phyloP scores from a whole-genome alignment of 306 rosid species.

The Cucumis hystrix region DNA sequence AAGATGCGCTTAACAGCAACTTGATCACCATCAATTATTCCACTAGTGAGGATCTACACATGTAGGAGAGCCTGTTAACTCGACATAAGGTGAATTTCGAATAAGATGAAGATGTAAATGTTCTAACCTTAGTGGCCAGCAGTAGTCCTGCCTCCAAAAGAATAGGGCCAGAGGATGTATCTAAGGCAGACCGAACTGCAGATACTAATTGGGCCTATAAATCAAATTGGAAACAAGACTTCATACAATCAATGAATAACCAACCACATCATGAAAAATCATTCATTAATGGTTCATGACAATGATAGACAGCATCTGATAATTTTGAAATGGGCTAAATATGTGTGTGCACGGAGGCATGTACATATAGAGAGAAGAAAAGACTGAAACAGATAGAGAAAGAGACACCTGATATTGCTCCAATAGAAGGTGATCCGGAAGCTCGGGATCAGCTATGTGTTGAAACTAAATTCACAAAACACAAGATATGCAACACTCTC shows the following conservation, averaged over 20 bases:
- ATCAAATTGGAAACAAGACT: slow-evolving; percentile 11
- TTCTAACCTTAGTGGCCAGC: slow-evolving; percentile 84
- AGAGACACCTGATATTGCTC: slow-evolving; percentile 84
- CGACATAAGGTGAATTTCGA: neutral
- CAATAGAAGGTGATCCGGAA: slow-evolving; percentile 85
- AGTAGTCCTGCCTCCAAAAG: slow-evolving; percentile 92
- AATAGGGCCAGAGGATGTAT: slow-evolving; percentile 77
- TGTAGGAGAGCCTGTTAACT: neutral
- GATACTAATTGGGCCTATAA: slow-evolving; percentile 88
- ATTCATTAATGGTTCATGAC: neutral
- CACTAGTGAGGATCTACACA: slow-evolving; percentile 81
- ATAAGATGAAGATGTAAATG: slow-evolving; percentile 6
- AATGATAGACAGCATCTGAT: neutral
- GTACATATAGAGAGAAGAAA: neutral
- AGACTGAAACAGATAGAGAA: neutral
- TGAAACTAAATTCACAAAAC: slow-evolving; percentile 57
- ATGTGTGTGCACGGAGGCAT: neutral
- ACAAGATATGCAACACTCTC: slow-evolving; percentile 16
- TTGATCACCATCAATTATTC: slow-evolving; percentile 87
- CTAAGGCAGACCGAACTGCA: slow-evolving; percentile 91
- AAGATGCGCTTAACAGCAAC: slow-evolving; percentile 79
- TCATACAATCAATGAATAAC: neutral
- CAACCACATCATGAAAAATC: neutral
- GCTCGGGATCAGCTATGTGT: slow-evolving; percentile 74
- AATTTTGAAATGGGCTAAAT: neutral